Conservation (phyloP, 805 yeast species). For the Zygosaccharomyces rouxii region DNA sequence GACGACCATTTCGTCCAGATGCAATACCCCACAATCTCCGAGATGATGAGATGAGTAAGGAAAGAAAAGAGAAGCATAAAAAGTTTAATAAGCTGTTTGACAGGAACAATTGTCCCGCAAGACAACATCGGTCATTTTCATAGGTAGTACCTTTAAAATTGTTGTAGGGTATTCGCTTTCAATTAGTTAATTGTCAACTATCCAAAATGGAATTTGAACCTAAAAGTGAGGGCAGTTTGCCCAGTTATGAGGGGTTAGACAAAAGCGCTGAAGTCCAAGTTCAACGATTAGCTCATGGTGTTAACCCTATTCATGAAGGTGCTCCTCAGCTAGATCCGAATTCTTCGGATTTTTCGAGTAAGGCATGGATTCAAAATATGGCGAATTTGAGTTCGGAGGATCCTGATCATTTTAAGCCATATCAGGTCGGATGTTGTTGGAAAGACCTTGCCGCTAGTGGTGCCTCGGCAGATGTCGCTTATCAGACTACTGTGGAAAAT, state of each 20-base stretch:
- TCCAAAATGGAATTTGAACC: background rate
- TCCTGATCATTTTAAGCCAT: slow-evolving; percentile 59
- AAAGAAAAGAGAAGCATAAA: no score
- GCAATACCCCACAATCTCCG: no score
- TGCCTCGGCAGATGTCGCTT: slow-evolving; percentile 62
- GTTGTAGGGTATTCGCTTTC: no score
- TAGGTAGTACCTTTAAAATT: no score
- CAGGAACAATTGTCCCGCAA: no score
- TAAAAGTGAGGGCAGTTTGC: background rate
- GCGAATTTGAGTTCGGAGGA: slow-evolving; percentile 50
- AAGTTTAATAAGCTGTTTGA: no score
- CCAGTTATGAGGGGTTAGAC: slow-evolving; percentile 38
- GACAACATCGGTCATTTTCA: no score
- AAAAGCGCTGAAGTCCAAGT: slow-evolving; percentile 34
- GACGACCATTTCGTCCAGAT: no score
- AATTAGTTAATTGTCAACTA: no score
- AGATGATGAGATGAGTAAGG: no score
- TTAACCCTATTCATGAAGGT: slow-evolving; percentile 32
- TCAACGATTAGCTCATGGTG: slow-evolving; percentile 36
- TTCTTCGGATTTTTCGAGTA: slow-evolving; percentile 52
- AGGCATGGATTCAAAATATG: slow-evolving; percentile 64
- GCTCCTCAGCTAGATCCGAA: slow-evolving; percentile 52
- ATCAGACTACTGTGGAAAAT: slow-evolving; percentile 55
- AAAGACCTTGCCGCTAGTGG: slow-evolving; percentile 58
- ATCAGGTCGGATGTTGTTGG: slow-evolving; percentile 56